Evolutionary conservation across 371 early-diverging fungal genomes (phyloP).

Genomic region (Mucor mucedo): DNA sequence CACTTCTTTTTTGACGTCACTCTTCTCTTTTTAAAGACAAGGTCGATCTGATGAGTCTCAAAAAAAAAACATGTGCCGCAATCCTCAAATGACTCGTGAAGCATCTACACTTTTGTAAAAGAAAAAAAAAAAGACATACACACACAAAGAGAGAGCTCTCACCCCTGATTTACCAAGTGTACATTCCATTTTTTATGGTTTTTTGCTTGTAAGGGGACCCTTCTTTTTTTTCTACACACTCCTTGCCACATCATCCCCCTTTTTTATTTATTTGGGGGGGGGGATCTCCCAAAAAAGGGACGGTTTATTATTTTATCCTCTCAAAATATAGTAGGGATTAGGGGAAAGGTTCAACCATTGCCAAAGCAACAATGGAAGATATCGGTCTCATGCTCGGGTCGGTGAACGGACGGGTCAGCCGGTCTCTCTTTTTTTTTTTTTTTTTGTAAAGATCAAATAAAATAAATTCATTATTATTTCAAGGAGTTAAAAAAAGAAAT

Average conservation of each 20-base stretch:
- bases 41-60: conserved; percentile 15
- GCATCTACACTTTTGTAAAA: conserved; percentile 23
- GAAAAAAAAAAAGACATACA: too few species aligned
- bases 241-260: conserved; percentile 3
- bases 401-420: conserved; percentile 23
- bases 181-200: conserved; percentile 2
- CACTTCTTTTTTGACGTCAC: neutral
- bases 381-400: conserved; percentile 25
- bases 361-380: neutral
- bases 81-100: conserved; percentile 27
- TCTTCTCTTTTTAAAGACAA: neutral
- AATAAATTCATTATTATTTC: conserved; percentile 10
- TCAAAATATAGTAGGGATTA: neutral
- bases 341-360: conserved; percentile 20
- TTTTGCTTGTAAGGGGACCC: neutral
- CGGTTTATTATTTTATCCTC: conserved; percentile 10
- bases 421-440: neutral
- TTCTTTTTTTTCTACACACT: neutral
- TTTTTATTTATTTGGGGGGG: neutral
- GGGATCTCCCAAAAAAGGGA: neutral
- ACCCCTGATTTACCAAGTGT: conserved; percentile 19
- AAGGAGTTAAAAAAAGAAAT: conserved; percentile 7
- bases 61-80: conserved; percentile 15
- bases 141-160: neutral
- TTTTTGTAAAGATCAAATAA: neutral